These are phyloP conservation scores for Nelumbo lutea DNA, from an alignment of 164 flowering plant genomes.

Conservation along the genomic window DNA sequence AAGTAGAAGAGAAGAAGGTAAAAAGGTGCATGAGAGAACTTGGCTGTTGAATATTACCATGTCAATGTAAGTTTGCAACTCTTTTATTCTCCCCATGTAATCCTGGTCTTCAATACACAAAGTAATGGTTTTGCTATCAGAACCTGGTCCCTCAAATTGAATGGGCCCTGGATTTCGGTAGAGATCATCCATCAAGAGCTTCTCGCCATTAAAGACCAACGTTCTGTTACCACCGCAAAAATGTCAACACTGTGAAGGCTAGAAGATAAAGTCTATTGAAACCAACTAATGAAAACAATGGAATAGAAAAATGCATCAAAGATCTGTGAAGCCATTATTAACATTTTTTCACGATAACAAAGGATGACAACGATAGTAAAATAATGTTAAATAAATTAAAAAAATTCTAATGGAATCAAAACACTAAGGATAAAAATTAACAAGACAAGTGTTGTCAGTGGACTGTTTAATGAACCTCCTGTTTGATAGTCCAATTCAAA, in stretches of 20 bases:
- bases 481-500: too few species aligned
- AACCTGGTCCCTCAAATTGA: constrained; percentile 25
- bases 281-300: background rate
- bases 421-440: too few species aligned
- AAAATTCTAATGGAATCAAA: too few species aligned
- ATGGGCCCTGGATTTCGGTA: constrained; percentile 26
- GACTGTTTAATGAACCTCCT: too few species aligned
- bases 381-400: too few species aligned
- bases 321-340: too few species aligned
- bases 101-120: constrained; percentile 23
- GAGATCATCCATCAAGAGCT: constrained; percentile 18
- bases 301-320: background rate
- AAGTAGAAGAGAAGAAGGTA: background rate
- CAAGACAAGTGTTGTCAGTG: too few species aligned
- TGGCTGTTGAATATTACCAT: constrained; percentile 15
- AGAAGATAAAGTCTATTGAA: background rate
- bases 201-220: constrained; percentile 11
- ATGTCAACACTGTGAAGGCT: background rate
- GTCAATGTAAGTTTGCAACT: constrained; percentile 32
- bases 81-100: constrained; percentile 29
- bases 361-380: background rate
- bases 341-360: background rate
- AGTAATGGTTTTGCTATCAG: constrained; percentile 19
- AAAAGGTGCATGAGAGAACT: background rate
- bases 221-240: constrained; percentile 13